Evolutionary conservation across 2,329 filamentous ascomycete genomes (phyloP).

Genomic region (Fusarium oxysporum): DNA sequence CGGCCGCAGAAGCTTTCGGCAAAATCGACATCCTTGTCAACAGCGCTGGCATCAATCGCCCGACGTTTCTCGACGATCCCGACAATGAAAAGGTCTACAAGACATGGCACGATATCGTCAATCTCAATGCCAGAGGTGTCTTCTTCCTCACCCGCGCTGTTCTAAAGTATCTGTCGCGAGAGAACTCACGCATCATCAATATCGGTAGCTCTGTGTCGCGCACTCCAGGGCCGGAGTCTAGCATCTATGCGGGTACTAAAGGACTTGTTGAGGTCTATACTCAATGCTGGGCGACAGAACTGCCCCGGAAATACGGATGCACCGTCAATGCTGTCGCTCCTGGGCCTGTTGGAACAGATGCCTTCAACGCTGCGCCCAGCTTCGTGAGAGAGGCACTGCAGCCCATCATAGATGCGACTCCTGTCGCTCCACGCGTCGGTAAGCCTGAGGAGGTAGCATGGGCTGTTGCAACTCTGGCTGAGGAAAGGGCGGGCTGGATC

Average conservation of each 20-base stretch:
- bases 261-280: slow-evolving; percentile 10
- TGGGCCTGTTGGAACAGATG: slow-evolving; percentile 44
- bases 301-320: slow-evolving; percentile 40
- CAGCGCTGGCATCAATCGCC: background rate
- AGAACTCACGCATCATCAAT: slow-evolving; percentile 17
- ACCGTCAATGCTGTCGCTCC: slow-evolving; percentile 49
- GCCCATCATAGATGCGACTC: background rate
- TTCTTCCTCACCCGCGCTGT: slow-evolving; percentile 5
- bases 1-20: background rate
- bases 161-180: background rate
- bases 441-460: slow-evolving; percentile 11
- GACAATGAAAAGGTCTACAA: background rate
- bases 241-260: slow-evolving; percentile 12
- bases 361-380: slow-evolving; percentile 5
- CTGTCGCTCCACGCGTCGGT: background rate
- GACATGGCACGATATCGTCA: background rate
- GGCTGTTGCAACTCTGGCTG: background rate
- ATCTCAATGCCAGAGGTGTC: slow-evolving; percentile 2
- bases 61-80: background rate
- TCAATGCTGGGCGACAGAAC: slow-evolving; percentile 3
- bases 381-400: background rate
- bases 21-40: background rate
- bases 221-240: background rate
- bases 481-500: slow-evolving; percentile 5
- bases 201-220: slow-evolving; percentile 3